A percentile compares a stretch with the other conserved stretches of the same genome.
Evolutionary conservation across 2,329 filamentous ascomycete species (phyloP).

Genomic region (Teratosphaeria gauchensis): DNA sequence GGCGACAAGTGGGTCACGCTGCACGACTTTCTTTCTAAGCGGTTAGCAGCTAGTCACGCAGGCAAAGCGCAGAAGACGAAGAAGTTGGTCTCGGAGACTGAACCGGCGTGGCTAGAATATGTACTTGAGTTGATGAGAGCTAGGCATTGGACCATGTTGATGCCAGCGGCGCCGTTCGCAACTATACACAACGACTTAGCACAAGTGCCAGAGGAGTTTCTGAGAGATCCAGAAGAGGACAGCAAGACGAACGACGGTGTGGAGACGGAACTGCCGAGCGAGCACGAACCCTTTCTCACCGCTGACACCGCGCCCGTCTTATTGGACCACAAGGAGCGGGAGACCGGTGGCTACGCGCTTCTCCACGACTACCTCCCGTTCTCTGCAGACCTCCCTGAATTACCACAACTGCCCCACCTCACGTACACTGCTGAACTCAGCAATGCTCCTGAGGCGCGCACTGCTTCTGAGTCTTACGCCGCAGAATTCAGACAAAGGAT

Average conservation of each 20-base stretch:
- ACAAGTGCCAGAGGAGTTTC: constrained; percentile 58
- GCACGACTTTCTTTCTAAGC: constrained; percentile 64
- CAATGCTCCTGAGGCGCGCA: constrained; percentile 26
- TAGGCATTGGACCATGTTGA: constrained; percentile 69
- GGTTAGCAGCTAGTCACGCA: constrained; percentile 36
- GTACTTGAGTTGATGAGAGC: constrained; percentile 65
- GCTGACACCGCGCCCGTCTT: constrained; percentile 15
- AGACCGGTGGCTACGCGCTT: constrained; percentile 40
- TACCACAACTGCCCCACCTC: constrained; percentile 49
- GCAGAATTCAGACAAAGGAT: constrained; percentile 51
- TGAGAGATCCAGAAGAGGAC: constrained; percentile 1
- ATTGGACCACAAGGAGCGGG: constrained; percentile 32
- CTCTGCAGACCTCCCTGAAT: constrained; percentile 37
- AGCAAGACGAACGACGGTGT: constrained; percentile 3
- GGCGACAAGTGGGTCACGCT: constrained; percentile 81
- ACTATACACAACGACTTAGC: constrained; percentile 70
- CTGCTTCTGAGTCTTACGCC: constrained; percentile 44
- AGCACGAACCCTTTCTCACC: constrained; percentile 28
- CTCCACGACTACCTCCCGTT: constrained; percentile 40
- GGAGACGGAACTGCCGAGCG: neutral
- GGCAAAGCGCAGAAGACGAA: constrained; percentile 15
- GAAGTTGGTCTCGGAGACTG: constrained; percentile 56
- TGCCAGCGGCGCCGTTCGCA: constrained; percentile 59
- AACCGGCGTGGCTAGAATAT: constrained; percentile 71
- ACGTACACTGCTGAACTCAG: constrained; percentile 53